These are phyloP conservation scores for Hypoxylon sp. DNA, from an alignment of 2,329 filamentous ascomycete species.

Conservation along the genomic window DNA sequence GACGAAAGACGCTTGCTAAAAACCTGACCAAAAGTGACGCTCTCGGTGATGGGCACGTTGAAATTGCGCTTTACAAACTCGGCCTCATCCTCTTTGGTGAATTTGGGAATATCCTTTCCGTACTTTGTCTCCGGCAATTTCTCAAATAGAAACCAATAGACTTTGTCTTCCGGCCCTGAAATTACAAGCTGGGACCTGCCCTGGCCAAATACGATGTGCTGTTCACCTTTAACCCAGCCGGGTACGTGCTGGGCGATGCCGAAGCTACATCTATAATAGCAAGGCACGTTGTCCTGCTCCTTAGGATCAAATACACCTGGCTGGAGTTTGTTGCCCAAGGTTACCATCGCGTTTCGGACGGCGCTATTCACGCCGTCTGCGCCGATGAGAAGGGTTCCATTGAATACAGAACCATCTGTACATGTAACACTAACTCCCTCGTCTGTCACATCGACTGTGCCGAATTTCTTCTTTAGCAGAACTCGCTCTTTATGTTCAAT, in stretches of 20 bases:
- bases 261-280: conserved; percentile 56
- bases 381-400: conserved; percentile 57
- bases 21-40: conserved; percentile 52
- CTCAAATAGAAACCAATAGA: conserved; percentile 58
- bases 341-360: conserved; percentile 54
- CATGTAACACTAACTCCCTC: conserved; percentile 53
- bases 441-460: conserved; percentile 48
- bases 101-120: conserved; percentile 54
- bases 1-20: conserved; percentile 50
- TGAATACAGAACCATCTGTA: conserved; percentile 50
- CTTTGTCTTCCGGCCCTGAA: conserved; percentile 50
- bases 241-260: conserved; percentile 55
- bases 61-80: conserved; percentile 49
- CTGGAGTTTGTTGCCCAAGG: conserved; percentile 32
- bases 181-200: conserved; percentile 50
- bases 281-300: conserved; percentile 2
- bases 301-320: neutral
- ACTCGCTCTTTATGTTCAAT: conserved; percentile 56
- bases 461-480: conserved; percentile 45
- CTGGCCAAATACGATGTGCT: conserved; percentile 46
- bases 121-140: conserved; percentile 51
- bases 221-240: conserved; percentile 40
- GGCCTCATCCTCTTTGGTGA: conserved; percentile 54
- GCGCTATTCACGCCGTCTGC: conserved; percentile 60
- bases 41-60: conserved; percentile 45